Base-by-base conservation (phyloP, 2,329 filamentous ascomycete species). In the Fusarium haematococcum region DNA sequence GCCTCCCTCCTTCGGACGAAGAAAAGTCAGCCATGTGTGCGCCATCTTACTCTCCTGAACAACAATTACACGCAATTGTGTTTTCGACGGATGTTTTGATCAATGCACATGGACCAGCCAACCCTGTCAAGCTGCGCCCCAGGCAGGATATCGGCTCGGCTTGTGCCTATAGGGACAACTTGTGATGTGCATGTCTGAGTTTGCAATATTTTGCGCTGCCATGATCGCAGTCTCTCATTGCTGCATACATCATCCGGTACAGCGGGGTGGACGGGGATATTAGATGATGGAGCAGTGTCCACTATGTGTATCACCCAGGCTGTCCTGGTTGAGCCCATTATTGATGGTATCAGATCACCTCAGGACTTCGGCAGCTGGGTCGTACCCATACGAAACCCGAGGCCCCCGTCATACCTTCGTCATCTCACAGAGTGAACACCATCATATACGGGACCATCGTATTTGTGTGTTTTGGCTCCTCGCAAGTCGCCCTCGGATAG, bases 341-440 rank as follows among this genome's bases (percentile, higher is more conserved):
- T 48, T 59, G 25, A 60, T 56, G 37, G 63, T 64, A 73, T 64
- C 58, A 68, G 63, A 69, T 63, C 69, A 75, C 33, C 43, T 69
- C 52, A 59, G 48, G 33, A 43, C 63, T 41, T 60, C 37, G 48
- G 35, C 56, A 50, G 58, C 16, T 48, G 50, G 20, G 69, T 71
- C 63, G 41, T 64, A 73, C 50, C 27, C 39, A 65, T 71, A 69
- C 68, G 63, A 76, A 75, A 41, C 30, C 45, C 48, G 35, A 70
- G 45, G 25, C 54, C 41, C 39, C 58, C 69, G 75, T 78, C 75
- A 79, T 74, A 71, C 63, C 41, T 52, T 68, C 67, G 67, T 78
- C 77, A 78, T 78, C 63, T 58, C 54, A 66, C 72, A 68, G 63
- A 65, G 37, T 25, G 45, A 58, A 43, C 32, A 62, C 54, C 35